Evolutionary conservation across 225 moss, liverwort and hornwort genomes (phyloP), one percentile per base, ranked within the genome.

Genomic region (Pseudisothecium myosuroides): DNA sequence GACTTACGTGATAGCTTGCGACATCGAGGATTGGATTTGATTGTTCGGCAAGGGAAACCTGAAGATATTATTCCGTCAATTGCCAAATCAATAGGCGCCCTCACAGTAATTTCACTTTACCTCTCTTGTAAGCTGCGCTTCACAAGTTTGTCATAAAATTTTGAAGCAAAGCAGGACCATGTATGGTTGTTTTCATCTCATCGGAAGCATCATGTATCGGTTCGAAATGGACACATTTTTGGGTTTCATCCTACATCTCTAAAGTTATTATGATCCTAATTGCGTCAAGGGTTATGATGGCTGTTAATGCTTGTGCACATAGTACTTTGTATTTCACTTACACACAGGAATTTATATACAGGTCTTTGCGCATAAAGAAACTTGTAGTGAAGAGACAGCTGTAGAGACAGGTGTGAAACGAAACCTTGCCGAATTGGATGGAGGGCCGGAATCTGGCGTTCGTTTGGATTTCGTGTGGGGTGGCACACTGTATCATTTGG

Each of bases 361-460:
- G 99, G 97, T 99, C 17, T 99, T 94, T 94, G 97, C 94, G 14
- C 99, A 99, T 66, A 97, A 94, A 86, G 97, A 99, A 91, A 99
- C 97, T 39, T 96, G 96, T 76, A 97, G 96, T 90, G 99, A 99
- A 93, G 99, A 99, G 91, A 96, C 94, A 77, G 87, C 89, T 55
- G 99, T 99, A 80, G 99, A 99, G 90, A 84, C 87, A 72, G 93
- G 91, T 47, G 87, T 99, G 59, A 87, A 92, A 90, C 92, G 77
- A 67, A 89, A 91, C 71, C 95, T 99, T 83, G 92, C 91, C 66
- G 92, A 93, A 58, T 65, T 92, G 85, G 87, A 71, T 64, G 91
- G 69, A 75, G 93, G 83, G 12, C 68, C 86, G 24, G 79, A 85
- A 63, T 45, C 47, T 62, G 89, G 90, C 85, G 84, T 89, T 78